Evolutionary conservation across 2,329 filamentous ascomycete genomes (phyloP), one percentile per base, ranked within the genome.

Genomic region (Laburnicola sp.): DNA sequence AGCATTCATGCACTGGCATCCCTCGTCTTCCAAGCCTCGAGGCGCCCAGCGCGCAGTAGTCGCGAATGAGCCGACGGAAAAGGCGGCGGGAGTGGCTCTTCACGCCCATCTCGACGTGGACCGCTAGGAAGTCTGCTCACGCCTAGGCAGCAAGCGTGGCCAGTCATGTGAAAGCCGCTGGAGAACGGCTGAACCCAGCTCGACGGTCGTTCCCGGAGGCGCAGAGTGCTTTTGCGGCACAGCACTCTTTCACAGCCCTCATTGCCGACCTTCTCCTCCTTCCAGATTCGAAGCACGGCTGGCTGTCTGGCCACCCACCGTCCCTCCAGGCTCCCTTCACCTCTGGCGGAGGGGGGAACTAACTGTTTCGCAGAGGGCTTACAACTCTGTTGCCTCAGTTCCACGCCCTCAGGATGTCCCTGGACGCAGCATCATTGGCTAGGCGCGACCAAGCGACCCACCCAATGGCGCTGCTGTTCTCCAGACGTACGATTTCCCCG

Each of bases 171-270:
- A 22, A 16, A 36, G 27, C 23, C 27, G n/a, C 23, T 23, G 21
- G 39, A 9, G 40, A 57, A 57, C 54, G 8, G 26, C 31, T 57
- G 54, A 46, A 46, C 54, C 47, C 39, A 45, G 54, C 54, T 48
- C 46, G 38, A 36, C 43, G 54, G 34, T 57, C 48, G 26, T 42
- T 30, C 44, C 28, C 35, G 22, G 31, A 38, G 9, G 38, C 16
- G n/a, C 10, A 26, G 21, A 31, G 40, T 25, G 31, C 11, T 27
- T 22, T 31, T 43, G 51, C 45, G 51, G 51, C 51, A 41, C 35
- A 54, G 51, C 39, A 30, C 11, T 10, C n/a, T 35, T 34, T 26
- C 22, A 31, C 5, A 10, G 10, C 11, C 28, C 30, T 48, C 23
- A 48, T 48, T 48, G 45, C 37, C 22, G 39, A n/a, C 6, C 25